phyloP scores from a whole-genome alignment of 495 filamentous ascomycete genomes.

The Aspergillus carlsbadensis region DNA sequence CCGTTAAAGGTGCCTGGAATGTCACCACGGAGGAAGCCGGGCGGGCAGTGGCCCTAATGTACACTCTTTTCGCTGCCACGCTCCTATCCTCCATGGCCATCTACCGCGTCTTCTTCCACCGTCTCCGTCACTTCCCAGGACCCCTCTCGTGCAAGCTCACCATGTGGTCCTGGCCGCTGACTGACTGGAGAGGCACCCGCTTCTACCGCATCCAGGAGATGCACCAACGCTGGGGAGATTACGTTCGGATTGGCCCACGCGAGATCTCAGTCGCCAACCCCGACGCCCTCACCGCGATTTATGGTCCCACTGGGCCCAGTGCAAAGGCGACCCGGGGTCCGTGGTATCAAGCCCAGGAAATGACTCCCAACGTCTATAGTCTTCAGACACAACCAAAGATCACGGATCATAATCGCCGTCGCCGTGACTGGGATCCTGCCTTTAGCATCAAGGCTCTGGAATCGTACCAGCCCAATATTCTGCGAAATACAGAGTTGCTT shows the following conservation, averaged over 20 bases:
- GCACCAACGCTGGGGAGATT: too few species aligned
- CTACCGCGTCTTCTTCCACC: too few species aligned
- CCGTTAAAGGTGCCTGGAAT: too few species aligned
- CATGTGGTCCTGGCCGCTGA: too few species aligned
- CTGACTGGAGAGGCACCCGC: too few species aligned
- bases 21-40: too few species aligned
- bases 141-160: too few species aligned
- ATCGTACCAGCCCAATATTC: constrained; percentile 12
- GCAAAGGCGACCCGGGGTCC: constrained; percentile 35
- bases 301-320: constrained; percentile 20
- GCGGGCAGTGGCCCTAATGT: too few species aligned
- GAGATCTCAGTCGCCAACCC: constrained; percentile 44
- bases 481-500: background rate
- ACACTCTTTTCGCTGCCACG: too few species aligned
- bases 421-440: constrained; percentile 41
- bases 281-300: constrained; percentile 30
- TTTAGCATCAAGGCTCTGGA: constrained; percentile 29
- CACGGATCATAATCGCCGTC: constrained; percentile 30
- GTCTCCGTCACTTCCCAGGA: too few species aligned
- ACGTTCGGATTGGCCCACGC: constrained; percentile 20
- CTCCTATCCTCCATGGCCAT: too few species aligned
- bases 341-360: constrained; percentile 38
- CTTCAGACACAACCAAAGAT: background rate
- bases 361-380: constrained; percentile 39
- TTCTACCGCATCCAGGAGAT: too few species aligned